Percentiles rank a stretch among this genome's conserved stretches.
Conservation (phyloP, 2,329 filamentous ascomycete genomes). For the Neurospora sp. region DNA sequence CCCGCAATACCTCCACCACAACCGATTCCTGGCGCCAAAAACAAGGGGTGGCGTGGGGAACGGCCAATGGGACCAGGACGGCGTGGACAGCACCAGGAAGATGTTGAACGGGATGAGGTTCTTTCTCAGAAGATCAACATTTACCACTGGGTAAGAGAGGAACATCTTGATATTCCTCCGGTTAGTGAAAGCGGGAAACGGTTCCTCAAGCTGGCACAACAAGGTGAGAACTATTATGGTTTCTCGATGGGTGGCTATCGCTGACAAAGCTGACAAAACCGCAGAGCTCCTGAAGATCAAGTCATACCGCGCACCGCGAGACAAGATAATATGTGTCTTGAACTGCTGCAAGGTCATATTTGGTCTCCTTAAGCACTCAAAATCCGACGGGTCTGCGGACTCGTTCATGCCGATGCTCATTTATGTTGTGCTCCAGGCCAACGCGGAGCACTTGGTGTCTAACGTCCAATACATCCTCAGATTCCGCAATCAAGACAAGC, state of each 20-base stretch:
- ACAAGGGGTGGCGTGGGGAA: constrained; percentile 59
- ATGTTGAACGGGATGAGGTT: constrained; percentile 94
- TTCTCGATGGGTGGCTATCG: neutral
- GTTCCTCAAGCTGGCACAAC: constrained; percentile 81
- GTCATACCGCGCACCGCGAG: constrained; percentile 88
- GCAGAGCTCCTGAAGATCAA: constrained; percentile 90
- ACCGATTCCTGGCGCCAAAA: constrained; percentile 58
- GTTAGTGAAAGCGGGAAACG: constrained; percentile 78
- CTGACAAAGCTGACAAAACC: constrained; percentile 22
- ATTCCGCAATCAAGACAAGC: constrained; percentile 94
- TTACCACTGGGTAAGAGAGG: constrained; percentile 88
- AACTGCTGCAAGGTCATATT: constrained; percentile 99
- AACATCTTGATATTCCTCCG: constrained; percentile 84
- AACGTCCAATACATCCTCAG: constrained; percentile 97
- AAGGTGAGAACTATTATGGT: constrained; percentile 42
- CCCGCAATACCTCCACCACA: constrained; percentile 81
- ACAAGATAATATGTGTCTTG: constrained; percentile 96
- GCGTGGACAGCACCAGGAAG: constrained; percentile 91
- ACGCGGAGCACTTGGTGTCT: constrained; percentile 89
- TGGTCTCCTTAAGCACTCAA: constrained; percentile 85
- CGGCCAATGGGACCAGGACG: constrained; percentile 69
- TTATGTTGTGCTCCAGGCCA: constrained; percentile 88
- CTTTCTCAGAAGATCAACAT: constrained; percentile 93
- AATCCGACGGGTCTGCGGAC: constrained; percentile 90
- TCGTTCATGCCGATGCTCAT: constrained; percentile 93